Percentiles rank a stretch among this genome's conserved stretches.
phyloP scores from a whole-genome alignment of 768 basidiomycete species.

The Podaxis sp. region DNA sequence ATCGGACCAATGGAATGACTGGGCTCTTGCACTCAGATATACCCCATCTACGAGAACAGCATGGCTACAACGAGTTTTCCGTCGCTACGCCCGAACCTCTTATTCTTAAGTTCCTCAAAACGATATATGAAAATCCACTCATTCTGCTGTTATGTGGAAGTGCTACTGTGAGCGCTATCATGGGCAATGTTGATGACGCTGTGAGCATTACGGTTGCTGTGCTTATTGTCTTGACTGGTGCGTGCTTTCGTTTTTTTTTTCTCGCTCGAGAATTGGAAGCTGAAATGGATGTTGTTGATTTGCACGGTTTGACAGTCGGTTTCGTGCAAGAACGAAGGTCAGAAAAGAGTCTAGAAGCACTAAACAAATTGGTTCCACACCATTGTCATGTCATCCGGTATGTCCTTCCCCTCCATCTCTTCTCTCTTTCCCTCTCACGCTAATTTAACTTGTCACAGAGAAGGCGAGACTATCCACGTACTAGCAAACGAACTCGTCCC shows the following conservation, averaged over 20 bases:
- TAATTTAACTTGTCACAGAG: constrained; percentile 27
- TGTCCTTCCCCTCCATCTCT: constrained; percentile 4
- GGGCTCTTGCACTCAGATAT: constrained; percentile 67
- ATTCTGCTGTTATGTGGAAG: constrained; percentile 90
- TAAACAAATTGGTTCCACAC: constrained; percentile 96
- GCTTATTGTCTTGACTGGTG: constrained; percentile 89
- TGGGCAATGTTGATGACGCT: constrained; percentile 97
- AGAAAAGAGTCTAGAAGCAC: constrained; percentile 89
- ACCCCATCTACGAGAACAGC: constrained; percentile 52
- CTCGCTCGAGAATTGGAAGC: constrained; percentile 14
- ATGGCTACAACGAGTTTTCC: constrained; percentile 94
- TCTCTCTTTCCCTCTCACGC: constrained; percentile 18
- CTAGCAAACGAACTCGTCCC: constrained; percentile 97
- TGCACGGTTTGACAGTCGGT: constrained; percentile 49
- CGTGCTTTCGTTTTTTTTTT: constrained; percentile 1
- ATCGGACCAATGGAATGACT: constrained; percentile 53
- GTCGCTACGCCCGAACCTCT: constrained; percentile 78
- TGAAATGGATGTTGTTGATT: not conserved
- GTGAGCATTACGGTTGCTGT: constrained; percentile 91
- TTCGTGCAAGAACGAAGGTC: constrained; percentile 95
- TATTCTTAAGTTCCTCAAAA: constrained; percentile 86
- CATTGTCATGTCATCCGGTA: constrained; percentile 86
- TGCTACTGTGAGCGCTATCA: constrained; percentile 80
- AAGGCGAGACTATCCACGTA: constrained; percentile 67
- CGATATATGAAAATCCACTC: constrained; percentile 91